Evolutionary conservation across 225 moss, liverwort and hornwort species (phyloP), one percentile per base, ranked within the genome.

Genomic region (Bryum argenteum): DNA sequence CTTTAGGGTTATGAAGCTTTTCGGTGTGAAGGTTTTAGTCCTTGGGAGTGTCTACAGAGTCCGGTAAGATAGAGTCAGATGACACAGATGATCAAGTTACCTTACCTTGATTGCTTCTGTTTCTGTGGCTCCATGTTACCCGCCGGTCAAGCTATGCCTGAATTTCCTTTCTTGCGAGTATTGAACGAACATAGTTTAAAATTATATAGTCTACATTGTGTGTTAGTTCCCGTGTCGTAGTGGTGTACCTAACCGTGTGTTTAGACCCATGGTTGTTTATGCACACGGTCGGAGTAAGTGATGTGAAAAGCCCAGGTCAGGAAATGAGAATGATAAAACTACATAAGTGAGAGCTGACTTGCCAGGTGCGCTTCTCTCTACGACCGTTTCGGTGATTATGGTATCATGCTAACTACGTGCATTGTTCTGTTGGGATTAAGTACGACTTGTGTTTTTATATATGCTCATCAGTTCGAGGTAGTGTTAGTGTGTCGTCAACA

Each of bases 1-100:
- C 44, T 42, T 53, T 67, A 55, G 75, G 78, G 71, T 56, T 67
- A 42, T 17, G 43, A 64, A 63, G 23, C 43, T 69, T 71, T 41
- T 74, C 15, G 61, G 70, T 21, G 21, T 40, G 9, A 43, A 64
- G 33, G 22, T n/a, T 58, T 42, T 50, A 28, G 62, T 63, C 16
- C 63, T 40, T 24, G 11, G 47, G 22, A 23, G 66, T 61, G 48
- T 78, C 54, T 33, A 33, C 40, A 61, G 15, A 62, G 23, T 71
- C 18, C 18, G 63, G 8, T 64, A 63, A 67, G 67, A 48, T 67
- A 67, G 44, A 71, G 50, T 71, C 50, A 45, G 23, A 33, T 19
- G 33, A n/a, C 15, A 12, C 24, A 55, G 12, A 17, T 63, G 58
- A 62, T 57, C 58, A 33, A 28, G 61, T 11, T 47, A 55, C 56